Conservation (phyloP, 169 alveolate species). For the Toxoplasma gondii region DNA sequence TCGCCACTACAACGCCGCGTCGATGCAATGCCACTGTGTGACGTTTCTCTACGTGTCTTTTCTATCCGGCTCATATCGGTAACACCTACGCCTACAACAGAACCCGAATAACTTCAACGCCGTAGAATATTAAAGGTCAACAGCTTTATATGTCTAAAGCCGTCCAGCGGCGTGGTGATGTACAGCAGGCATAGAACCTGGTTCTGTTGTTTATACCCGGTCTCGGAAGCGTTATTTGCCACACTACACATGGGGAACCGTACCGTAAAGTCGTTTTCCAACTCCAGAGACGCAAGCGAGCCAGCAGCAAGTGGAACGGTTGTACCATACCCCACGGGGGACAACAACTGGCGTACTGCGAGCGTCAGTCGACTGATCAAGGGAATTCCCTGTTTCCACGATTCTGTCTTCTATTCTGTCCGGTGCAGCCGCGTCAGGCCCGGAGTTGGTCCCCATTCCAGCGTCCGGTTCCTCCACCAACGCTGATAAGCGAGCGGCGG, state of each 20-base stretch:
- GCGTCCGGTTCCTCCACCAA: not conserved
- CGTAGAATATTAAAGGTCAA: too few relatives aligned
- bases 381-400: not conserved
- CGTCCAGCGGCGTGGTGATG: too few relatives aligned
- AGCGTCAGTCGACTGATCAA: not conserved
- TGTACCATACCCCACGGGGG: constrained; percentile 63
- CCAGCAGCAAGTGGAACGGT: constrained; percentile 66
- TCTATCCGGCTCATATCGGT: too few relatives aligned
- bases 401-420: not conserved
- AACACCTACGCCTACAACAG: too few relatives aligned
- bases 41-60: too few relatives aligned
- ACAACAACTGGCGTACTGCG: constrained; percentile 24
- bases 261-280: constrained; percentile 62
- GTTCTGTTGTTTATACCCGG: too few relatives aligned
- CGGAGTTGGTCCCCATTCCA: not conserved
- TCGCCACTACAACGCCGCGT: too few relatives aligned
- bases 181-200: too few relatives aligned
- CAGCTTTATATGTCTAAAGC: too few relatives aligned
- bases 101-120: too few relatives aligned
- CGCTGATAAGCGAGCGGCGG: not conserved
- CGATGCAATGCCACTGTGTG: too few relatives aligned
- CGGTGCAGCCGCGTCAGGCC: not conserved
- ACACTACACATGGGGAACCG: not conserved
- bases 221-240: too few relatives aligned
- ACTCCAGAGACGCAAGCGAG: constrained; percentile 65